Evolutionary conservation across 768 basidiomycete species (phyloP), one percentile per base, ranked within the genome.

Genomic region (Clavaria fumosa): DNA sequence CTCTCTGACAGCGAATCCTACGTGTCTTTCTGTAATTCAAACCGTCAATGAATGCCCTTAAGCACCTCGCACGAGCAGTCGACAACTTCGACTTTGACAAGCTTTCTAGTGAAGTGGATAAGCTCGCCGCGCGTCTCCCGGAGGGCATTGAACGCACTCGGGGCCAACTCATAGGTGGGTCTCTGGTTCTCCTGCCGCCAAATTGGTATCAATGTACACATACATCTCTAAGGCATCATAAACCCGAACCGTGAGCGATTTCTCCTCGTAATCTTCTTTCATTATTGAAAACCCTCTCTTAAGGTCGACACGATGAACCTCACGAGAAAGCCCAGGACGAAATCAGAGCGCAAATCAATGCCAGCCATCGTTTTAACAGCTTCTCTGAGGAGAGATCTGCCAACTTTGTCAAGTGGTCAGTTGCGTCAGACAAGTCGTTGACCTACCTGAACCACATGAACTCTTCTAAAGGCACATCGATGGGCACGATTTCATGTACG

Each of bases 401-500:
- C 7, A 90, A 90, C 52, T 60, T 64, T 23, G 77, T 82, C 31
- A 96, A 95, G 59, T 96, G 85, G 83, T 80, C 40, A 18, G 57
- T 42, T 24, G 20, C 36, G 9, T 33, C 35, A 17, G 22, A 23
- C 20, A 10, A 12, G 24, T 10, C 2, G 10, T 12, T n/a, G 21
- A 14, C 45, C n/a, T 28, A 34, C 35, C 31, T 34, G 6, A 23
- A 10, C 38, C 4, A 26, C 38, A 22, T 23, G 28, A 30, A 21
- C 26, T 26, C 19, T 31, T 40, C 10, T 14, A 11, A 36, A 74
- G 79, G 78, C 88, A 90, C 52, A 69, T 93, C 33, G 91, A 93
- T 48, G 93, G 93, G 0, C 86, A 95, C 40, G 91, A 97, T 59
- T 97, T 93, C 55, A 83, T 96, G 70, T 96, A 81, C 71, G 91